These are phyloP conservation scores for Cryphonectria radicalis DNA, from an alignment of 2,329 filamentous ascomycete species.

Conservation along the genomic window DNA sequence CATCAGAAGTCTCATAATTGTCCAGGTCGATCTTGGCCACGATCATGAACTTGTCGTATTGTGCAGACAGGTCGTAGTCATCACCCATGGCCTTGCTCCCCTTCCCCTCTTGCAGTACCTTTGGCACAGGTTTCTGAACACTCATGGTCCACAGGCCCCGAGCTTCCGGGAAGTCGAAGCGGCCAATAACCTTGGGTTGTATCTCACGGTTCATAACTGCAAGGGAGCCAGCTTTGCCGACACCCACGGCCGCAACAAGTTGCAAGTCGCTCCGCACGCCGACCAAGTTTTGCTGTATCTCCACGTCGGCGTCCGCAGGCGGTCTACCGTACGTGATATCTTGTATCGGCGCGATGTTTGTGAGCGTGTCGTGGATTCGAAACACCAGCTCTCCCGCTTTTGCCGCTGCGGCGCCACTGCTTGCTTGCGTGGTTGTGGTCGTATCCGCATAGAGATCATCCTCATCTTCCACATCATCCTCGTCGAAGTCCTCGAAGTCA, in stretches of 20 bases:
- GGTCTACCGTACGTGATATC: conserved; percentile 72
- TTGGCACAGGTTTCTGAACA: conserved; percentile 68
- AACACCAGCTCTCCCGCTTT: conserved; percentile 72
- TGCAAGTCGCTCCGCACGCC: conserved; percentile 62
- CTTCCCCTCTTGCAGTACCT: conserved; percentile 57
- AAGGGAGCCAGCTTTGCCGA: conserved; percentile 69
- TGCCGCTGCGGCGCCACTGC: conserved; percentile 44
- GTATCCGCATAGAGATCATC: conserved; percentile 69
- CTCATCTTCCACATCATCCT: conserved; percentile 63
- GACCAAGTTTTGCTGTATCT: conserved; percentile 48
- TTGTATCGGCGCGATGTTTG: conserved; percentile 79
- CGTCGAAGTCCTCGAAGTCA: conserved; percentile 52
- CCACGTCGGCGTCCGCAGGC: conserved; percentile 46
- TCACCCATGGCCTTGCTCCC: conserved; percentile 53
- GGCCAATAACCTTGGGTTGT: conserved; percentile 71
- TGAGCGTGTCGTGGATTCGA: conserved; percentile 74
- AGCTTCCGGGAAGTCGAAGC: conserved; percentile 73
- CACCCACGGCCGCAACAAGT: conserved; percentile 65
- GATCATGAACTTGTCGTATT: conserved; percentile 81
- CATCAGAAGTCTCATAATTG: conserved; percentile 75
- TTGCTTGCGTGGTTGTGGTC: conserved; percentile 41
- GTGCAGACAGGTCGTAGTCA: conserved; percentile 63
- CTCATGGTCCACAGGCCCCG: conserved; percentile 81
- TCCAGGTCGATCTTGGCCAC: conserved; percentile 73
- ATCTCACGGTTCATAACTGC: conserved; percentile 79